phyloP scores from a whole-genome alignment of 2,329 filamentous ascomycete genomes.

The Cercospora beticola region DNA sequence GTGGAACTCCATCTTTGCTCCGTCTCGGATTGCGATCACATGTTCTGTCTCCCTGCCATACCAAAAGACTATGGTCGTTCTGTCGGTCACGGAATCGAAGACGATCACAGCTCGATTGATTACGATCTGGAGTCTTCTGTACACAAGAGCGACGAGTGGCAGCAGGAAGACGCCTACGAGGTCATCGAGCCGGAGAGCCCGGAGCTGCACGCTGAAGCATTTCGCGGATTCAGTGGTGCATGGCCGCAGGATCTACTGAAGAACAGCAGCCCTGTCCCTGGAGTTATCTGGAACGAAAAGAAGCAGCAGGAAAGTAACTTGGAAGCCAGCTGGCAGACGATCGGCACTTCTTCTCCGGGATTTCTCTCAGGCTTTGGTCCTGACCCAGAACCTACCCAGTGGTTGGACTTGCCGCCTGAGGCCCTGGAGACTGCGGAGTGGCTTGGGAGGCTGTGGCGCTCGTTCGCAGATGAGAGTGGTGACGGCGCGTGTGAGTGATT shows the following conservation, averaged over 20 bases:
- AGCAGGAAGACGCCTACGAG: neutral
- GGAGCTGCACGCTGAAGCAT: neutral
- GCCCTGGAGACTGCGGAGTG: neutral
- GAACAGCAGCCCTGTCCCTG: neutral
- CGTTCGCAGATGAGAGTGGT: neutral
- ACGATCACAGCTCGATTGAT: conserved; percentile 5
- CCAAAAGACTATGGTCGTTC: conserved; percentile 1
- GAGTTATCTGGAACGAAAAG: neutral
- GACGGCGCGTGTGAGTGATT: neutral
- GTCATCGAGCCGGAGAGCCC: neutral
- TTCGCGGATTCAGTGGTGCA: neutral
- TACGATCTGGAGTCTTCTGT: neutral
- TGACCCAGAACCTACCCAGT: neutral
- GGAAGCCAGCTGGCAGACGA: neutral
- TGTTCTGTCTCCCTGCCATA: conserved; percentile 2
- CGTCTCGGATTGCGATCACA: conserved; percentile 1
- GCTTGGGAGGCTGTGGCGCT: neutral
- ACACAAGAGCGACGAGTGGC: neutral
- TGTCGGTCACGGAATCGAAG: conserved; percentile 6
- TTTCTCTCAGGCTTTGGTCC: neutral
- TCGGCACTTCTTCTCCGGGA: neutral
- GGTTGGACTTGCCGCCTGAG: neutral
- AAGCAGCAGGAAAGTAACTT: neutral
- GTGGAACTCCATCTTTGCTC: neutral
- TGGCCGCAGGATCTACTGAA: neutral